Evolutionary conservation across 2,329 filamentous ascomycete genomes (phyloP).

Genomic region (Thelonectria olida): DNA sequence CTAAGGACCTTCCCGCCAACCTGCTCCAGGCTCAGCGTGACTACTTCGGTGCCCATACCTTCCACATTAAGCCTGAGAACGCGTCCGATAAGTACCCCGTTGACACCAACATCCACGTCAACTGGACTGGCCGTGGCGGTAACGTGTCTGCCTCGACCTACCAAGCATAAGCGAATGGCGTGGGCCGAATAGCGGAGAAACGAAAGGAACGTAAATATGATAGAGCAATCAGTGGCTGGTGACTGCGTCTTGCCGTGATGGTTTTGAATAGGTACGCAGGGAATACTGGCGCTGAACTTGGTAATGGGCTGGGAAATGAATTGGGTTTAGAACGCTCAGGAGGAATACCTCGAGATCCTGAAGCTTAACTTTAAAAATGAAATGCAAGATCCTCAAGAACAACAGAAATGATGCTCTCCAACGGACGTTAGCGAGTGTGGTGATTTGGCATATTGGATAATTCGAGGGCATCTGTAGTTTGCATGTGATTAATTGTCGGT

Average conservation of each 20-base stretch:
- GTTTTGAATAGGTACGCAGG: constrained; percentile 37
- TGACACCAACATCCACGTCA: constrained; percentile 94
- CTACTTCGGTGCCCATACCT: constrained; percentile 97
- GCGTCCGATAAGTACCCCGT: constrained; percentile 83
- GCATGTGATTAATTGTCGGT: too few species aligned
- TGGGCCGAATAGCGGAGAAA: constrained; percentile 25
- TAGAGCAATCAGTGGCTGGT: constrained; percentile 29
- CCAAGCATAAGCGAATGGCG: constrained; percentile 75
- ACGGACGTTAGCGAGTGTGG: too few species aligned
- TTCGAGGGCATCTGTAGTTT: not conserved
- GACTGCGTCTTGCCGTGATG: constrained; percentile 32
- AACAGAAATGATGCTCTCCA: not conserved
- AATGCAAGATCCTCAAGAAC: not conserved
- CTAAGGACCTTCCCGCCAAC: constrained; percentile 97
- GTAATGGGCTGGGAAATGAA: constrained; percentile 35
- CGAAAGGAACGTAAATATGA: constrained; percentile 33
- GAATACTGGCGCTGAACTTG: constrained; percentile 36
- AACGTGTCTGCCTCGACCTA: constrained; percentile 98
- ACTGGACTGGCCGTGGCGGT: constrained; percentile 99
- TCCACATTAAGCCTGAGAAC: constrained; percentile 84
- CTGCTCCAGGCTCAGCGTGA: constrained; percentile 98
- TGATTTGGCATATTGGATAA: not conserved
- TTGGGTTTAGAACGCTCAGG: constrained; percentile 39
- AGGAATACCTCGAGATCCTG: constrained; percentile 31
- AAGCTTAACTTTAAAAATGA: constrained; percentile 26